phyloP scores from a whole-genome alignment of 179 eudicot genomes.

The Heliamphora pulchella region DNA sequence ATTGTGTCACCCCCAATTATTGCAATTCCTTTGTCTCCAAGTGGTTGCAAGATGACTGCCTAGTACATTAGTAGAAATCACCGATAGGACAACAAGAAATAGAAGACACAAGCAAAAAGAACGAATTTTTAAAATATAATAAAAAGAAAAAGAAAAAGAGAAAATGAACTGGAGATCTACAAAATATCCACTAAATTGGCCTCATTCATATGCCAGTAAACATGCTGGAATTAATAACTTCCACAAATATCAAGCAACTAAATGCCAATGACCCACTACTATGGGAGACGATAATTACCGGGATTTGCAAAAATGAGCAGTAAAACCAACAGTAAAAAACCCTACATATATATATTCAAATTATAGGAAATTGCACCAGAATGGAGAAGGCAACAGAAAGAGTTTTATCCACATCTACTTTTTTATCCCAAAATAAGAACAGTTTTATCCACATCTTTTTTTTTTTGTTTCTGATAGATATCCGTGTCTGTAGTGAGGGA shows the following conservation, averaged over 20 bases:
- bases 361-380: neutral
- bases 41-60: conserved; percentile 94
- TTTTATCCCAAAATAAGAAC: neutral
- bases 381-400: conserved; percentile 3
- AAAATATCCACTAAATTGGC: neutral
- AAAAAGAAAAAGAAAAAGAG: neutral
- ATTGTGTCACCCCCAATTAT: conserved; percentile 85
- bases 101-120: neutral
- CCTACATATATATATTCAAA: neutral
- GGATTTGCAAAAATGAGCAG: neutral
- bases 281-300: neutral
- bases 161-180: neutral
- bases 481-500: neutral
- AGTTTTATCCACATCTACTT: neutral
- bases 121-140: neutral
- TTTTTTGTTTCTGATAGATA: neutral
- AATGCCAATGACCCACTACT: neutral
- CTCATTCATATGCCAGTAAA: neutral
- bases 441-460: neutral
- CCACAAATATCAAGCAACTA: neutral
- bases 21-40: conserved; percentile 73
- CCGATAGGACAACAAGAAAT: neutral
- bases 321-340: neutral
- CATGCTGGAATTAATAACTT: neutral
- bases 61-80: conserved; percentile 21